These are phyloP conservation scores for Pseudopithomyces maydicus DNA, from an alignment of 2,329 filamentous ascomycete species.

Conservation along the genomic window DNA sequence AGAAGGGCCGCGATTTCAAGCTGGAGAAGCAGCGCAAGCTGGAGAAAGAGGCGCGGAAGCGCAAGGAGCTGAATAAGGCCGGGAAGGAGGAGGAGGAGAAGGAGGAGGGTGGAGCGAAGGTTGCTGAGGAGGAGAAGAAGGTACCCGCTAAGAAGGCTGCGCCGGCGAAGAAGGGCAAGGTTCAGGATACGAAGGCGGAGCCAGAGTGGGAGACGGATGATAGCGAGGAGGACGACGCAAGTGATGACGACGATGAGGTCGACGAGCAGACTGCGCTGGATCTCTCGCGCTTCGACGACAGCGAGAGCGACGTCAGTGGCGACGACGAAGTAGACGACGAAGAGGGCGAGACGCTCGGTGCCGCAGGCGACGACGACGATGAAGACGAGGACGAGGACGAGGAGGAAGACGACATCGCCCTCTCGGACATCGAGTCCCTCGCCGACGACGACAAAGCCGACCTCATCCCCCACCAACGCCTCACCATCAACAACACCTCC, in stretches of 20 bases:
- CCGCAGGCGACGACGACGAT: slow-evolving; percentile 55
- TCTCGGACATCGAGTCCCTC: slow-evolving; percentile 82
- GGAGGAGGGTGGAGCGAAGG: slow-evolving; percentile 32
- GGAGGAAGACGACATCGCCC: slow-evolving; percentile 84
- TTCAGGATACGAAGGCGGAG: slow-evolving; percentile 36
- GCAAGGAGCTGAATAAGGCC: slow-evolving; percentile 43
- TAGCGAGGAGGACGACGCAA: slow-evolving; percentile 48
- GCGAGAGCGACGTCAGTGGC: slow-evolving; percentile 34
- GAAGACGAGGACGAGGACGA: slow-evolving; percentile 69
- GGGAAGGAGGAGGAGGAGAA: slow-evolving; percentile 19
- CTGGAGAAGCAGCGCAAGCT: slow-evolving; percentile 78
- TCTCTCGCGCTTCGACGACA: slow-evolving; percentile 44
- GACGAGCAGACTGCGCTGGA: slow-evolving; percentile 19
- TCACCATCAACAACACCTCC: slow-evolving; percentile 96
- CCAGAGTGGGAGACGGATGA: slow-evolving; percentile 44
- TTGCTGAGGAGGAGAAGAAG: slow-evolving; percentile 29
- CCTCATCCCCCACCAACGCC: slow-evolving; percentile 84
- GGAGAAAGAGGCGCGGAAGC: slow-evolving; percentile 59
- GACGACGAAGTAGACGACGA: slow-evolving; percentile 55
- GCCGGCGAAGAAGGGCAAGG: slow-evolving; percentile 37
- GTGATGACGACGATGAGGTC: slow-evolving; percentile 37
- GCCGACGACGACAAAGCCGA: slow-evolving; percentile 84
- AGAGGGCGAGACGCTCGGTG: slow-evolving; percentile 45
- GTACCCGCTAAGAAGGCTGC: slow-evolving; percentile 32
- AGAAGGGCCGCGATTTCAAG: slow-evolving; percentile 70